Percentiles rank a stretch among this genome's conserved stretches.
These are phyloP conservation scores for Trichoderma sp. DNA, from an alignment of 2,329 filamentous ascomycete species.

Conservation along the genomic window DNA sequence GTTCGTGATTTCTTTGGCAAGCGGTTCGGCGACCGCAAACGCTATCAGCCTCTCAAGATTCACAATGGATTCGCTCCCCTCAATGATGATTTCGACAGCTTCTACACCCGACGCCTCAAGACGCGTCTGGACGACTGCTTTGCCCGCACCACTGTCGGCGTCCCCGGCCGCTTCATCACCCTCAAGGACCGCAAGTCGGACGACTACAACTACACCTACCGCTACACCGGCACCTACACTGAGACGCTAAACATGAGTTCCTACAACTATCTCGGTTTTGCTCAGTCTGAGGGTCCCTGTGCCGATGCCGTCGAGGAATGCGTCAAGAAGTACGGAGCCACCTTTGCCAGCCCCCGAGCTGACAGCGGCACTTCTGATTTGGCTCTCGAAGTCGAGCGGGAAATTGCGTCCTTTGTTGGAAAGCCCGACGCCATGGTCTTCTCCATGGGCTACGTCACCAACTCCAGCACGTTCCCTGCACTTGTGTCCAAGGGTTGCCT, in stretches of 20 bases:
- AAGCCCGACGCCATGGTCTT: constrained; percentile 96
- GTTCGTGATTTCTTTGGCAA: constrained; percentile 98
- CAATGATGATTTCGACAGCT: constrained; percentile 98
- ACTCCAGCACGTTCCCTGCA: constrained; percentile 88
- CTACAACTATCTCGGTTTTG: constrained; percentile 98
- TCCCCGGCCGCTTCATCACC: constrained; percentile 91
- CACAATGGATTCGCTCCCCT: constrained; percentile 90
- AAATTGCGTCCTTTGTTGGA: constrained; percentile 88
- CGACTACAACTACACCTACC: constrained; percentile 89
- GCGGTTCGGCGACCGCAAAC: constrained; percentile 79
- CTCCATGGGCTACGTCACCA: constrained; percentile 98
- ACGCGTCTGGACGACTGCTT: constrained; percentile 97
- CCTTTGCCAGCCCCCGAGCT: constrained; percentile 75
- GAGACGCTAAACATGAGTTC: constrained; percentile 99
- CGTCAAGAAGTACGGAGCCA: constrained; percentile 83
- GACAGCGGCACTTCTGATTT: constrained; percentile 88
- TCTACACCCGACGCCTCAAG: constrained; percentile 92
- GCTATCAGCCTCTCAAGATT: constrained; percentile 78
- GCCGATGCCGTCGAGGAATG: constrained; percentile 88
- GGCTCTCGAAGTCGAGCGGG: constrained; percentile 82
- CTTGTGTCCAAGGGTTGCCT: constrained; percentile 90
- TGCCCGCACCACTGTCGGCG: constrained; percentile 85
- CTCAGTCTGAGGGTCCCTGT: constrained; percentile 94
- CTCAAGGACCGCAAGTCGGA: constrained; percentile 87
- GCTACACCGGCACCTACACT: constrained; percentile 84